Evolutionary conservation across 352 stramenopile species (phyloP), one percentile per base, ranked within the genome.

Genomic region (Aphanomyces cochlioides): DNA sequence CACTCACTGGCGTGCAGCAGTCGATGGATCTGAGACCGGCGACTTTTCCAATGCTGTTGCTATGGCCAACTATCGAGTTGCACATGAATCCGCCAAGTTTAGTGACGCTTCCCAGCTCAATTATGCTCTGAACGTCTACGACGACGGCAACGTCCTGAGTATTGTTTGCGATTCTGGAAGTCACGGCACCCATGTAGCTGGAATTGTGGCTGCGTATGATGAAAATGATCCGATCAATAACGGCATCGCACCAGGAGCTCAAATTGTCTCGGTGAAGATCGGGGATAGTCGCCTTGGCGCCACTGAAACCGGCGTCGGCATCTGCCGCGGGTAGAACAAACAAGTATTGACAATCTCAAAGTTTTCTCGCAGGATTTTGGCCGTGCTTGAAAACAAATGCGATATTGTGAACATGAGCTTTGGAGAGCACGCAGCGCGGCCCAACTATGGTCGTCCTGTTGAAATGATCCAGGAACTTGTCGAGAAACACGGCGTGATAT

Each of bases 391-490:
- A 39, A 73, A 87, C 40, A 89, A 92, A 15, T 94, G 89, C 34
- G 92, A 99, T 76, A 63, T 99, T 0, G 87, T 99, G 39, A 99
- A 99, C 83, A 95, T 99, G 81, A 98, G 88, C 53, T 99, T 98
- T 77, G 96, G 96, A 37, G 96, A 99, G 78, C 91, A 96, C 50
- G 92, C 84, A 36, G 84, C 76, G 19, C 74, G 96, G 72, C 86
- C 94, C 56, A 89, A 98, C 76, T 80, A 79, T 50, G 92, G 95
- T 28, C 83, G 93, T 48, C 78, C 98, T 36, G 81, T 95, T 7
- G 82, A 98, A 69, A 71, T 98, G 38, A 86, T 88, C 58, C 86
- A 96, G 43, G 89, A 98, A 50, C 78, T 98, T 12, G 89, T 98
- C 37, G 77, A 93, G 40, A 87, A 96, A 65, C 88, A 98, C 72